phyloP scores from a whole-genome alignment of 2,329 filamentous ascomycete genomes.

The Gaeumannomyces tritici region DNA sequence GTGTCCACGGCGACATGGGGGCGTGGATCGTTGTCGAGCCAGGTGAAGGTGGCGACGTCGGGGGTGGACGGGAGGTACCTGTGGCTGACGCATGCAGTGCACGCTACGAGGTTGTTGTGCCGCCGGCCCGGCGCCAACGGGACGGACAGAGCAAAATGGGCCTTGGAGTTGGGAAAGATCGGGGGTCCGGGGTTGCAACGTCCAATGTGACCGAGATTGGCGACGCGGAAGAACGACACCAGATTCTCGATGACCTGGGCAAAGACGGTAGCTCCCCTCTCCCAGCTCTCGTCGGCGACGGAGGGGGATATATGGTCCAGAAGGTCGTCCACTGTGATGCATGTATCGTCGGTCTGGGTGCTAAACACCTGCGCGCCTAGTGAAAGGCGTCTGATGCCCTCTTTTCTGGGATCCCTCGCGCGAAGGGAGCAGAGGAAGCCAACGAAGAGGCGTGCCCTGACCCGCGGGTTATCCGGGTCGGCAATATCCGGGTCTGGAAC shows the following conservation, averaged over 20 bases:
- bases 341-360: background rate
- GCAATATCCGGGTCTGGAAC: background rate
- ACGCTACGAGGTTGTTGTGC: background rate
- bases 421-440: background rate
- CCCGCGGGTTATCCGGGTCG: rapidly evolving
- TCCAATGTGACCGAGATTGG: no score
- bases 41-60: background rate
- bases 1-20: background rate
- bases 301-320: background rate
- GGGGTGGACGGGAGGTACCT: background rate
- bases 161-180: background rate
- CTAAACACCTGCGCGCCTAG: background rate
- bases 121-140: no score
- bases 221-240: background rate
- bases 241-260: background rate
- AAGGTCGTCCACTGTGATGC: background rate
- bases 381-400: background rate
- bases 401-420: background rate
- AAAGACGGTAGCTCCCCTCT: background rate
- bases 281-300: background rate
- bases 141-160: background rate
- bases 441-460: background rate
- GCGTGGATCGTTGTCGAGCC: background rate
- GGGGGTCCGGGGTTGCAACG: background rate
- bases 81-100: background rate